Percentiles rank a stretch among this genome's conserved stretches.
Evolutionary conservation across 768 basidiomycete species (phyloP).

Genomic region (Gymnopilus junonius): DNA sequence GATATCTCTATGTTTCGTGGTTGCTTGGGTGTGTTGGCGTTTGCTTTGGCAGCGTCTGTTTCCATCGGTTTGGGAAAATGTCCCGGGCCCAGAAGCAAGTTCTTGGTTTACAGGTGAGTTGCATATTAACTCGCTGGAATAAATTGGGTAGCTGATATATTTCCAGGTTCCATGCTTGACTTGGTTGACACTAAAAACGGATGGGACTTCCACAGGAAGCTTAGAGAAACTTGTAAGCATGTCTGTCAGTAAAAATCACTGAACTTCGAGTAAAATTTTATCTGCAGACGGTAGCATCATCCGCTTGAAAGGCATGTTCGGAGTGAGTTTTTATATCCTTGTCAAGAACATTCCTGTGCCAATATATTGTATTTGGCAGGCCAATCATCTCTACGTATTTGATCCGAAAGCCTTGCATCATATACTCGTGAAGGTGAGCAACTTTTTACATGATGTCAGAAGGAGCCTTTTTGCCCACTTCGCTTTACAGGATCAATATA

Average conservation of each 20-base stretch:
- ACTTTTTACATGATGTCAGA: background rate
- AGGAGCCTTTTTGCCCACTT: background rate
- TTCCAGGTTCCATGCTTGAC: constrained; percentile 6
- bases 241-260: background rate
- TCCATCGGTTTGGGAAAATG: background rate
- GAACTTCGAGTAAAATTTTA: background rate
- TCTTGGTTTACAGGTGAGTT: constrained; percentile 3
- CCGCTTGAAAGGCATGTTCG: constrained; percentile 34
- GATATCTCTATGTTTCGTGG: background rate
- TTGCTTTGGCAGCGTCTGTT: background rate
- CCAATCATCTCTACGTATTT: constrained; percentile 40
- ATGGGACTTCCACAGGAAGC: constrained; percentile 13
- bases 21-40: constrained; percentile 5
- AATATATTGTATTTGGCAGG: constrained; percentile 18
- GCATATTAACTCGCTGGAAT: background rate
- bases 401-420: constrained; percentile 51
- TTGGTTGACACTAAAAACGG: background rate
- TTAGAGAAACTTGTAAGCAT: constrained; percentile 5
- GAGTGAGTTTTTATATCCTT: constrained; percentile 22
- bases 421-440: constrained; percentile 42
- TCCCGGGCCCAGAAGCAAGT: background rate
- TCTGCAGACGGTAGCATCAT: constrained; percentile 33
- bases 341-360: background rate
- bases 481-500: constrained; percentile 30
- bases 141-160: too few relatives aligned